Evolutionary conservation across 2,329 filamentous ascomycete genomes (phyloP).

Genomic region (Diplocarpon mali): DNA sequence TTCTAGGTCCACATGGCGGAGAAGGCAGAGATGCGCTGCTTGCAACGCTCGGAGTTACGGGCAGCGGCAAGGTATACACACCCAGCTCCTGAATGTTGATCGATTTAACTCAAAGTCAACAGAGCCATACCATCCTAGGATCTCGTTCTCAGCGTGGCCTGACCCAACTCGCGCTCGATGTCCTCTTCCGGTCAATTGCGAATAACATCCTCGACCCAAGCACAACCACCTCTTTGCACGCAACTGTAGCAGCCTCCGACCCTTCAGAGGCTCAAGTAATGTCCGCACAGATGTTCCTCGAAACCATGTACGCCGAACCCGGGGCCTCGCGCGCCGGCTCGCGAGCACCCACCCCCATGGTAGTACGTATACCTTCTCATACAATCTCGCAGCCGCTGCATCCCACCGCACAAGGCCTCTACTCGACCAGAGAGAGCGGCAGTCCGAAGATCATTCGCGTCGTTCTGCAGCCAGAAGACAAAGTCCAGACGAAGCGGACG

Average conservation of each 20-base stretch:
- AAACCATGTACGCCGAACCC: conserved; percentile 62
- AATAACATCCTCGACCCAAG: conserved; percentile 55
- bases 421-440: conserved; percentile 18
- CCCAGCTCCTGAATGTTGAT: neutral
- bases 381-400: conserved; percentile 8
- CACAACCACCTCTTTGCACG: conserved; percentile 49
- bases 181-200: conserved; percentile 74
- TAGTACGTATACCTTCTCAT: conserved; percentile 38
- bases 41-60: conserved; percentile 86
- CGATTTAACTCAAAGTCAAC: conserved; percentile 7
- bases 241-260: conserved; percentile 67
- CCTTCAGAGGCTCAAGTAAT: conserved; percentile 70
- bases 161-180: conserved; percentile 82
- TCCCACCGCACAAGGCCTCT: conserved; percentile 12
- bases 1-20: conserved; percentile 59
- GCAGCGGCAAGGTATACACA: conserved; percentile 74
- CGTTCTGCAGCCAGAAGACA: conserved; percentile 1
- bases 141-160: conserved; percentile 77
- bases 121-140: conserved; percentile 95
- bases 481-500: neutral
- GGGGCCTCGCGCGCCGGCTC: conserved; percentile 48
- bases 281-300: conserved; percentile 65
- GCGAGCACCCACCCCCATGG: conserved; percentile 58
- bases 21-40: conserved; percentile 82
- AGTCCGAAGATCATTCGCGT: conserved; percentile 25